Evolutionary conservation across 2,329 filamentous ascomycete genomes (phyloP).

Genomic region (Exophiala mesophila): DNA sequence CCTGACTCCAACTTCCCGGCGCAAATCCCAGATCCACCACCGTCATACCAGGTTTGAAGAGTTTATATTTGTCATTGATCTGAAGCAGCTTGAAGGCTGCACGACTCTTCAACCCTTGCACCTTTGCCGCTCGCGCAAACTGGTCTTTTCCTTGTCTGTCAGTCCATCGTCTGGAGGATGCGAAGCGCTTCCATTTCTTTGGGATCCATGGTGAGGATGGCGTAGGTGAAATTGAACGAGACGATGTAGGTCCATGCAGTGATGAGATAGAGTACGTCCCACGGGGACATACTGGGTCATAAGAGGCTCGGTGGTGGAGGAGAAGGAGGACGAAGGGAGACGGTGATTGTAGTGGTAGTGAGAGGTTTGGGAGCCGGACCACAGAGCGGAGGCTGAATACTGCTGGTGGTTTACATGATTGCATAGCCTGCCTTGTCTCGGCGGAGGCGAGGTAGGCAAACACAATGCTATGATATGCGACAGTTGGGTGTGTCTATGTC

Average conservation of each 20-base stretch:
- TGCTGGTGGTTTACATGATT: slow-evolving; percentile 19
- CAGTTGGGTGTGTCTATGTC: too few species aligned
- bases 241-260: slow-evolving; percentile 26
- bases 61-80: slow-evolving; percentile 73
- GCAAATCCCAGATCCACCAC: slow-evolving; percentile 90
- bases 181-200: slow-evolving; percentile 9
- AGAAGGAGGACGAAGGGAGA: background rate
- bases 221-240: slow-evolving; percentile 23
- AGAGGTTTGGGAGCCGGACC: slow-evolving; percentile 7
- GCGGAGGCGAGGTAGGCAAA: too few species aligned
- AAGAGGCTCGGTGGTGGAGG: background rate
- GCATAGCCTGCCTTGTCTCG: slow-evolving; percentile 9
- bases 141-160: slow-evolving; percentile 68
- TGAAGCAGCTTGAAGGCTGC: slow-evolving; percentile 92
- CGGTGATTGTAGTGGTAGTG: slow-evolving; percentile 1
- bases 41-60: slow-evolving; percentile 77
- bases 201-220: slow-evolving; percentile 11
- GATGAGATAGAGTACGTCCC: slow-evolving; percentile 25
- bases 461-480: too few species aligned
- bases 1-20: slow-evolving; percentile 67
- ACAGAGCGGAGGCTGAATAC: too few species aligned
- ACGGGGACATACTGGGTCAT: slow-evolving; percentile 17
- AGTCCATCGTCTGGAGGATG: slow-evolving; percentile 57
- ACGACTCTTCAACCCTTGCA: slow-evolving; percentile 77
- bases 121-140: slow-evolving; percentile 69